phyloP scores from a whole-genome alignment of 2,329 filamentous ascomycete genomes.

The Cylindrodendrum hubeiense region DNA sequence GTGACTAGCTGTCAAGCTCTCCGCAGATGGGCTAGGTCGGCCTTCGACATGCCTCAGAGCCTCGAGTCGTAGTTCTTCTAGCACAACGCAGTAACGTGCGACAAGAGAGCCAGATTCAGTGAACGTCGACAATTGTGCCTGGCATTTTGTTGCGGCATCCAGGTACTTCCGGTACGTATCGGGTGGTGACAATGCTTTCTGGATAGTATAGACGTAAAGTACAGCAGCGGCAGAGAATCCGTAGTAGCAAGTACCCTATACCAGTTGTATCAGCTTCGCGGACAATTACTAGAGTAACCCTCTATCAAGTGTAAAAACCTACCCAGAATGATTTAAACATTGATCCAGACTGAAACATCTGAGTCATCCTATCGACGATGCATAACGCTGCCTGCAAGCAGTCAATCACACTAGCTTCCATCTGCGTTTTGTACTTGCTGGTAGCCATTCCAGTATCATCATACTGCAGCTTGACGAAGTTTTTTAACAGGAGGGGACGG shows the following conservation, averaged over 20 bases:
- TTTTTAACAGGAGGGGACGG: constrained; percentile 52
- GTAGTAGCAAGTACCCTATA: constrained; percentile 41
- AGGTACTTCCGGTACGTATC: constrained; percentile 30
- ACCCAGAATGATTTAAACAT: too few relatives aligned
- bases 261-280: neutral
- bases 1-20: too few relatives aligned
- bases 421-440: neutral
- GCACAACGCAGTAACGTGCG: constrained; percentile 38
- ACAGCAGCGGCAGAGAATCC: constrained; percentile 40
- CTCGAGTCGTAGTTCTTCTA: constrained; percentile 38
- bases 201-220: constrained; percentile 42
- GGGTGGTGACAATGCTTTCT: constrained; percentile 32
- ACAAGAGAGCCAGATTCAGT: constrained; percentile 36
- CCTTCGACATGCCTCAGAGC: constrained; percentile 39
- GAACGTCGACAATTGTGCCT: constrained; percentile 38
- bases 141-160: constrained; percentile 33
- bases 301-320: neutral
- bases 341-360: too few relatives aligned
- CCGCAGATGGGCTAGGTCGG: too few relatives aligned
- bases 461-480: constrained; percentile 42
- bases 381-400: too few relatives aligned
- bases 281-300: too few relatives aligned
- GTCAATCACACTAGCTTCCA: neutral
- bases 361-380: too few relatives aligned
- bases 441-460: neutral